Evolutionary conservation across 768 basidiomycete species (phyloP).

Genomic region (Coprinopsis cinerea): DNA sequence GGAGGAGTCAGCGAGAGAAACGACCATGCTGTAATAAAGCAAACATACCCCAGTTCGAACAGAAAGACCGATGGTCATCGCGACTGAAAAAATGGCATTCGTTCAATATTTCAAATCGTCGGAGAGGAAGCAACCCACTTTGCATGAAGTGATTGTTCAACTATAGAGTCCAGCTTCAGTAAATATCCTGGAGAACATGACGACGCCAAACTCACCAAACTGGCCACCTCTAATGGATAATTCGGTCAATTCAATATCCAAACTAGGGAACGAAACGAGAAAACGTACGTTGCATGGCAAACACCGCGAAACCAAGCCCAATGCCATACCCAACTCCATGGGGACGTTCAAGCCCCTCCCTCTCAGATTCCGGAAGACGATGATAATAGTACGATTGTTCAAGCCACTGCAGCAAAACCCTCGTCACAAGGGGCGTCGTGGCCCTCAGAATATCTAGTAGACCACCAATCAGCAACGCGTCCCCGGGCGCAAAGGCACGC

Average conservation of each 20-base stretch:
- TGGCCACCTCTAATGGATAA: slow-evolving; percentile 29
- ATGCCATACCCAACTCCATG: slow-evolving; percentile 55
- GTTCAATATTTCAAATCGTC: background rate
- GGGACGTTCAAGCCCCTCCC: slow-evolving; percentile 28
- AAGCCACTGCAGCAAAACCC: slow-evolving; percentile 56
- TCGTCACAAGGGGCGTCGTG: slow-evolving; percentile 51
- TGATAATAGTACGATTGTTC: slow-evolving; percentile 40
- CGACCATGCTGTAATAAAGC: background rate
- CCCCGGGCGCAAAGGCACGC: background rate
- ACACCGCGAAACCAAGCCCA: slow-evolving; percentile 52
- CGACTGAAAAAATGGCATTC: slow-evolving; percentile 20
- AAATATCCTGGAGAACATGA: background rate
- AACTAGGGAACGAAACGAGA: background rate
- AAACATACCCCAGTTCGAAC: slow-evolving; percentile 42
- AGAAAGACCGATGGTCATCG: slow-evolving; percentile 42
- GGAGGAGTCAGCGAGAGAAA: background rate
- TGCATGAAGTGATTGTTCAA: slow-evolving; percentile 42
- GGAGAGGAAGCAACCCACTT: slow-evolving; percentile 18
- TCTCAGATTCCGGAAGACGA: slow-evolving; percentile 30
- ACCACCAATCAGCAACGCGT: slow-evolving; percentile 1
- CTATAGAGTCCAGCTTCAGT: slow-evolving; percentile 15
- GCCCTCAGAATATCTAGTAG: slow-evolving; percentile 41
- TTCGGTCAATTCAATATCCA: background rate
- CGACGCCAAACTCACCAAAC: slow-evolving; percentile 25
- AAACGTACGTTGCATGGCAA: slow-evolving; percentile 53